Base-by-base conservation (phyloP, 2,329 filamentous ascomycete species). In the Fusarium multiceps region DNA sequence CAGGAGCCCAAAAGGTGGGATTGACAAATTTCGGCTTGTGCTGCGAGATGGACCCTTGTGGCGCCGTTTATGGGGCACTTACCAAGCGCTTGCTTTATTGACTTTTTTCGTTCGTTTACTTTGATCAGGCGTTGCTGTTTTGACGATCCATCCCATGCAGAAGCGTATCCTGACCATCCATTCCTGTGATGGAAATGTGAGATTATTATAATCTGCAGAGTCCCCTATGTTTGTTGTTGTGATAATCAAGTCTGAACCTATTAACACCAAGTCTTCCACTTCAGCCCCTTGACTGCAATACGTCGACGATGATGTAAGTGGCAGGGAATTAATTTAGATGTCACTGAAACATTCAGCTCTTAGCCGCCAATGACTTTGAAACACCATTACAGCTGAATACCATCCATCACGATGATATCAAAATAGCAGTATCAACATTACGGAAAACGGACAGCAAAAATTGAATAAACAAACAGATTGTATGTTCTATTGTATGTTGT, bases 11-110 rank as follows among this genome's bases (percentile, higher is more conserved):
- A 49, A 13, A 42, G 55, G 60, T 61, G 20, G 47, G 59, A 62
- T 64, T 63, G 55, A 48, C 65, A 73, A 71, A 73, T 73, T 68
- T 73, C 66, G 65, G 55, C 62, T 66, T 40, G 23, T 66, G 47
- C 55, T 68, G 70, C 48, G 54, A 34, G 63, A 71, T 59, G 47
- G 55, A 63, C 59, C 68, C 70, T 67, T 72, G 70, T 68, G 69
- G 72, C 72, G 57, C 53, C 46, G 50, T 59, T 70, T 62, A 72
- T 45, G 65, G 68, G 66, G 59, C 63, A 48, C 41, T 42, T 60
- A 50, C 21, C 46, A 51, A 57, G 54, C 57, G 47, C 50, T 48
- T 56, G 42, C 25, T 63, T 63, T 58, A n/a, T 47, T 56, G 28
- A 43, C 46, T 50, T 59, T 48, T 48, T 50, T 37, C 45, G 27